Base-by-base conservation (phyloP, 164 flowering plant species). In the Umbilicus rupestris region DNA sequence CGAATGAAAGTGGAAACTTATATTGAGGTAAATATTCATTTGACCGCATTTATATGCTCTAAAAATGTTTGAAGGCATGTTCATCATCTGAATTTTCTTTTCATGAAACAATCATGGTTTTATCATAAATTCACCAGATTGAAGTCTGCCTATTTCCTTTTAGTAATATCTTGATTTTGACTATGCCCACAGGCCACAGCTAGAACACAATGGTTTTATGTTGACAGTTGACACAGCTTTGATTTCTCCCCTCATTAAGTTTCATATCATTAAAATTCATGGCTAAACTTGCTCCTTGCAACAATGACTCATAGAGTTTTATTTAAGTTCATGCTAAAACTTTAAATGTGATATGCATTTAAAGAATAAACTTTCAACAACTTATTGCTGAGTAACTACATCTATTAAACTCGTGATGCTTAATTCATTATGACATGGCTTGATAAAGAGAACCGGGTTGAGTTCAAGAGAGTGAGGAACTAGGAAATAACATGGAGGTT, bases 1-100 rank as follows among this genome's bases (percentile, higher is more conserved):
- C 73, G 80, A 58, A 76, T 93, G 79, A 87, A 78, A 69, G 95
- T 86, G 7, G 73, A 83, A 14, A 71, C 84, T 17, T 35, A 60
- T 41, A 52, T 86, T 69, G 70, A 93, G 97, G 97, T 89, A 30
- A 68, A 30, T 55, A 20, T 50, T 50, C 24, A 1, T 6, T 50
- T 50, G 11, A 12, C 57, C 22, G 57, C 29, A 50, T 50, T 50
- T 22, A 20, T 22, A 55, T 6, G 22, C 26, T 55, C 4, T 55
- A 52, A 52, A 22, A 8, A 22, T 52, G 14, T 3, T 26, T 16
- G 1, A 12, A 55, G 17, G 35, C 33, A 55, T 55, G 33, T 5
- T 26, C 60, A 26, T 52, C 15, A 11, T 22, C 30, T 52, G 29
- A 26, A 24, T 55, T 3, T 55, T 28, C 33, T 24, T 28, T 55